phyloP scores from a whole-genome alignment of 2,329 filamentous ascomycete species.

The Claviceps fusiformis region DNA sequence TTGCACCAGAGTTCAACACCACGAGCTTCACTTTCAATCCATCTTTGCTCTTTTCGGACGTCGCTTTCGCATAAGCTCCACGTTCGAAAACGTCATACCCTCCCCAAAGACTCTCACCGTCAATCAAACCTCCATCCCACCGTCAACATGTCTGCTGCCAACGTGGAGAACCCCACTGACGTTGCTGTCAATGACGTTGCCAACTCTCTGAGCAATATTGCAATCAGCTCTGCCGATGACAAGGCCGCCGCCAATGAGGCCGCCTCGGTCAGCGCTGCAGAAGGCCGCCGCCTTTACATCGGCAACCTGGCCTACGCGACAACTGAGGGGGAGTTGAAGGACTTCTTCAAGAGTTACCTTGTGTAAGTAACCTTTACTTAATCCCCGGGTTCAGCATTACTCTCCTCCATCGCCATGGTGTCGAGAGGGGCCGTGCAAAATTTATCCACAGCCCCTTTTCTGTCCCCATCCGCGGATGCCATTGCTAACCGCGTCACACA shows the following conservation, averaged over 20 bases:
- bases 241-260: slow-evolving; percentile 66
- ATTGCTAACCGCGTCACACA: slow-evolving; percentile 24
- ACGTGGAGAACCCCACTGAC: slow-evolving; percentile 50
- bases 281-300: slow-evolving; percentile 98
- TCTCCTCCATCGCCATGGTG: background rate
- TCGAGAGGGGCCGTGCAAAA: background rate
- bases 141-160: slow-evolving; percentile 68
- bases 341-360: slow-evolving; percentile 99
- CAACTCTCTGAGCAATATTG: slow-evolving; percentile 58
- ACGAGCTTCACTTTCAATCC: slow-evolving; percentile 20
- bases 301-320: slow-evolving; percentile 99
- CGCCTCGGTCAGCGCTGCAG: slow-evolving; percentile 91
- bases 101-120: slow-evolving; percentile 28
- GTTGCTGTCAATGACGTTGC: slow-evolving; percentile 66
- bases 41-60: slow-evolving; percentile 27
- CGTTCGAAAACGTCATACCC: slow-evolving; percentile 26
- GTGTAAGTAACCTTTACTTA: slow-evolving; percentile 59
- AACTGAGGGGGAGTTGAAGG: slow-evolving; percentile 99
- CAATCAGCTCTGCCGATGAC: slow-evolving; percentile 42
- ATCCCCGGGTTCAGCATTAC: too few species aligned
- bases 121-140: slow-evolving; percentile 28
- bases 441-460: background rate
- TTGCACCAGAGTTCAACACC: slow-evolving; percentile 58
- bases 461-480: background rate
- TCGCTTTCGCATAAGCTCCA: slow-evolving; percentile 22